A percentile compares a stretch with the other conserved stretches of the same genome.
phyloP scores from a whole-genome alignment of 2,329 filamentous ascomycete species.

The Penicillium sclerotiorum region DNA sequence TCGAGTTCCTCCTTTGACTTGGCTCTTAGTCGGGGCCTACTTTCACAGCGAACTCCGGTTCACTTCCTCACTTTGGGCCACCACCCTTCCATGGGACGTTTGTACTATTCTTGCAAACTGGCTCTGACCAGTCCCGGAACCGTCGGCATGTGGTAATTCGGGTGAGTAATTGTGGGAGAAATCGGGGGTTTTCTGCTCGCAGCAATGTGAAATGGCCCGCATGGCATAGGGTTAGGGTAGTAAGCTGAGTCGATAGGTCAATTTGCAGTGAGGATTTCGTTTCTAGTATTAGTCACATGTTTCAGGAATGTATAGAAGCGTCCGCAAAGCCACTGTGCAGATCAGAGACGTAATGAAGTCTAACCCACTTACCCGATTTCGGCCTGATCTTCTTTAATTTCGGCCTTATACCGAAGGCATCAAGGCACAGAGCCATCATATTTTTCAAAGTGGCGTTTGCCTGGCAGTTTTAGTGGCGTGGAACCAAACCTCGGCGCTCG shows the following conservation, averaged over 20 bases:
- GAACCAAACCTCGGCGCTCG: too few species aligned
- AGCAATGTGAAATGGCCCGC: too few species aligned
- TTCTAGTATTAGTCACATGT: background rate
- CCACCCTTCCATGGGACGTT: background rate
- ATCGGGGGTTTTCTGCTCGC: too few species aligned
- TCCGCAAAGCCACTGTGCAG: background rate
- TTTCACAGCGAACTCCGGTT: background rate
- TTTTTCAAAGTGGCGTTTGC: too few species aligned
- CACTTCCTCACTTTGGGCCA: background rate
- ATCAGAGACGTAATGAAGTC: background rate
- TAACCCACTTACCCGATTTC: background rate
- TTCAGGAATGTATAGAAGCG: background rate
- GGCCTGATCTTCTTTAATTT: background rate
- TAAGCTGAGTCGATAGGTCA: too few species aligned
- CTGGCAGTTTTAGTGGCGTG: too few species aligned
- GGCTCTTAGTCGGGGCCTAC: background rate
- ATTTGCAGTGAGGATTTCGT: background rate
- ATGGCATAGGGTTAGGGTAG: too few species aligned
- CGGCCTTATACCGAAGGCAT: background rate
- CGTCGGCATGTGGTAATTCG: too few species aligned
- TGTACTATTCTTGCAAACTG: too few species aligned
- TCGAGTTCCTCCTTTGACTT: background rate
- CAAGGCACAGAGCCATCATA: too few species aligned
- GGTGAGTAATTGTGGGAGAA: too few species aligned
- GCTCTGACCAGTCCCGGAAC: too few species aligned